A percentile compares a stretch with the other conserved stretches of the same genome.
These are phyloP conservation scores for Phaeoacremonium minimum DNA, from an alignment of 2,329 filamentous ascomycete species.

Conservation along the genomic window DNA sequence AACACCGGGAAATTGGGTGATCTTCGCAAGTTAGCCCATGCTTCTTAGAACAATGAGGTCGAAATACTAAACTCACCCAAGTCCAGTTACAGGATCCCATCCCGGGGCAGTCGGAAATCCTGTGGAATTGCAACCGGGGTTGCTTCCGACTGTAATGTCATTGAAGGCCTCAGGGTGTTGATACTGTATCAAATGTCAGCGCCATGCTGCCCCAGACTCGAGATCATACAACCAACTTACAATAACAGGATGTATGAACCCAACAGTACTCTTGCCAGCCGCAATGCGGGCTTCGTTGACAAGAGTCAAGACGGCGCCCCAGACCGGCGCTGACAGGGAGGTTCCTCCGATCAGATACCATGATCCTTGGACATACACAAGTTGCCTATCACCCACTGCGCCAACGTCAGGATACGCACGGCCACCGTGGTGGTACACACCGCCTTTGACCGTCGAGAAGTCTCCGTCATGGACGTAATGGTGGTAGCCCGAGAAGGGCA, in stretches of 20 bases:
- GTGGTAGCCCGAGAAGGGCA: conserved; percentile 14
- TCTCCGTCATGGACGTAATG: conserved; percentile 7
- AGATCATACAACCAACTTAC: no score
- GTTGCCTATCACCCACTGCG: conserved; percentile 18
- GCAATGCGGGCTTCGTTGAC: conserved; percentile 58
- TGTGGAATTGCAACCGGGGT: conserved; percentile 23
- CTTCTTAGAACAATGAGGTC: no score
- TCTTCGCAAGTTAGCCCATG: no score
- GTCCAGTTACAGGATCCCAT: conserved; percentile 20
- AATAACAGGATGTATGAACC: conserved; percentile 32
- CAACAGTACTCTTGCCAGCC: conserved; percentile 33
- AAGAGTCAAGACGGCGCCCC: conserved; percentile 53
- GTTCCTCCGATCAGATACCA: conserved; percentile 39
- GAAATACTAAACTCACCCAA: conserved; percentile 19
- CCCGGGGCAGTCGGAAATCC: conserved; percentile 21
- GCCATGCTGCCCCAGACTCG: no score
- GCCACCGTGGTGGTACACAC: conserved; percentile 15
- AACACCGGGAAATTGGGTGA: no score
- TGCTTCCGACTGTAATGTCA: conserved; percentile 20
- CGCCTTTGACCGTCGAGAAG: conserved; percentile 11
- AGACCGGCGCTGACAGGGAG: conserved; percentile 52
- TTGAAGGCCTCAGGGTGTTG: conserved; percentile 22
- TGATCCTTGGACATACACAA: conserved; percentile 18
- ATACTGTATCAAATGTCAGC: no score
- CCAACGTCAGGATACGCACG: conserved; percentile 20